phyloP scores from a whole-genome alignment of 768 basidiomycete genomes.

The Russula compacta region DNA sequence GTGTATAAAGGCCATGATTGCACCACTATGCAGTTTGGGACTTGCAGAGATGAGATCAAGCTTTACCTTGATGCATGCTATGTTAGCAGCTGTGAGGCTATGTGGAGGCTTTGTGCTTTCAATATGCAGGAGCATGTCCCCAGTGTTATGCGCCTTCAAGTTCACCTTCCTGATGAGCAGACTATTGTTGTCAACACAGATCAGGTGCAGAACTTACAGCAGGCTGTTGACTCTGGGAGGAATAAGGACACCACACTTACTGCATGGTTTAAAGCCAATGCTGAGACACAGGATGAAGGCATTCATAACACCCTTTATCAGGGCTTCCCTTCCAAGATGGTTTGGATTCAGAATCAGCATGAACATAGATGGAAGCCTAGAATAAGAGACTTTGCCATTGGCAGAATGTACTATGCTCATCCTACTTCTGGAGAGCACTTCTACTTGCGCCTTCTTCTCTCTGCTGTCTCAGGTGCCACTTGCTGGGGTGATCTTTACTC shows the following conservation, averaged over 20 bases:
- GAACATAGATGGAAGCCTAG: slow-evolving; percentile 26
- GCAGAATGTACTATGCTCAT: background rate
- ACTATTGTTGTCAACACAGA: slow-evolving; percentile 32
- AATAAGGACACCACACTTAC: slow-evolving; percentile 28
- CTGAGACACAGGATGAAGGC: slow-evolving; percentile 16
- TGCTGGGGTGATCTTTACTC: slow-evolving; percentile 9
- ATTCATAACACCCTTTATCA: slow-evolving; percentile 34
- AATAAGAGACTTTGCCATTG: slow-evolving; percentile 17
- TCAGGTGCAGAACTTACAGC: slow-evolving; percentile 15
- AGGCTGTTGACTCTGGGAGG: slow-evolving; percentile 9
- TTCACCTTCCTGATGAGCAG: background rate
- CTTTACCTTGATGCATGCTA: too few relatives aligned
- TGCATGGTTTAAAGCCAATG: slow-evolving; percentile 23
- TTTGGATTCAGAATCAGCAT: slow-evolving; percentile 22
- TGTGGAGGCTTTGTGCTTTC: background rate
- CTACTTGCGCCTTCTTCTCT: background rate
- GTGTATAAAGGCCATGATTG: slow-evolving; percentile 41
- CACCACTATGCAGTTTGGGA: too few relatives aligned
- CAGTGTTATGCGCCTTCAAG: too few relatives aligned
- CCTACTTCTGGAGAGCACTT: background rate
- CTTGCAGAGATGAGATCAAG: too few relatives aligned
- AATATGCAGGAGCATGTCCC: too few relatives aligned
- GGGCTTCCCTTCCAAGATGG: slow-evolving; percentile 15
- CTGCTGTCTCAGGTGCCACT: background rate
- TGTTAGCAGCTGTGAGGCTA: too few relatives aligned